Base-by-base conservation (phyloP, 1,284 basidiomycete genomes). In the Ceratobasidium sp. region DNA sequence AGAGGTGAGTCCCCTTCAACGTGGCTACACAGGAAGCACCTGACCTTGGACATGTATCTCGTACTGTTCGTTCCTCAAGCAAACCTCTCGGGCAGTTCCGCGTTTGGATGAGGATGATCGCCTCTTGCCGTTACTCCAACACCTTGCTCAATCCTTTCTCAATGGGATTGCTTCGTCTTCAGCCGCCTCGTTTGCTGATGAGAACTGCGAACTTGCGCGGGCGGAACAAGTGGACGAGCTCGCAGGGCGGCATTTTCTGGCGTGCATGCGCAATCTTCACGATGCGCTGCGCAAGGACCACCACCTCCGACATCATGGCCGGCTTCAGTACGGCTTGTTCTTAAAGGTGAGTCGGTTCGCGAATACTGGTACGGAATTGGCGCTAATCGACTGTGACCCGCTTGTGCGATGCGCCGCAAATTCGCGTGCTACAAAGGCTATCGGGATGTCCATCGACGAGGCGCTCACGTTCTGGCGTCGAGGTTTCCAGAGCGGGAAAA, bases 101-200 rank as follows among this genome's bases (percentile, higher is more conserved):
- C 90, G 95, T n/a, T 86, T 99, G 70, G 97, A 99, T 81, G 97
- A 99, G 84, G 98, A 99, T 82, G 94, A 93, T 51, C 93, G 98
- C 46, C 86, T 99, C 3, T 84, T 96, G 19, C 97, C 97, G 25
- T 91, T 99, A 66, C 90, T 99, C 4, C 90, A 94, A 79, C 97
- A 99, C 83, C 89, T 99, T 17, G 97, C 96, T 8, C 92, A 96
- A 84, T 96, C 96, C 75, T 99, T 99, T 89, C 86, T 97, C 46
- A 93, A 95, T 0, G 98, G 98, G 65, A 90, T 97, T 49, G 91
- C 94, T 0, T 92, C 93, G 9, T 94, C 96, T 82, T 78, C 76
- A 7, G 82, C 82, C 6, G 83, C 81, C 22, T 80, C 81, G 9
- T 74, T 74, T 65, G 85, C 87, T 13, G 87, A 87, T 15, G 84